phyloP scores from a whole-genome alignment of 192 early-diverging fungal species.

The Coemansia sp. region DNA sequence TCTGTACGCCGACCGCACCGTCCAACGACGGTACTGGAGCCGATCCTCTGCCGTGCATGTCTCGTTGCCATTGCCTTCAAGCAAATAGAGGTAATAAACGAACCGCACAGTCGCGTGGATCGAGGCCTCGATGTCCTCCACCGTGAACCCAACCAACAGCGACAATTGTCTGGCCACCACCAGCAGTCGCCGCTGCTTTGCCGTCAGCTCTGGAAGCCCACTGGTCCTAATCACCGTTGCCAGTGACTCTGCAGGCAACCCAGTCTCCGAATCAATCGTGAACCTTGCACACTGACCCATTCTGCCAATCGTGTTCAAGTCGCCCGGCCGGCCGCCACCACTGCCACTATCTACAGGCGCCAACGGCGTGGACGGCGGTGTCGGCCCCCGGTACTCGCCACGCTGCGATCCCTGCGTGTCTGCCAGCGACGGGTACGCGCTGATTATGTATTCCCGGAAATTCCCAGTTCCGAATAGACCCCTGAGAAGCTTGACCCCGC shows the following conservation, averaged over 20 bases:
- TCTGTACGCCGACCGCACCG: constrained; percentile 39
- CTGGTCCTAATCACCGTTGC: constrained; percentile 9
- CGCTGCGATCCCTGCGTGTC: constrained; percentile 14
- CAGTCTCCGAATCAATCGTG: constrained; percentile 9
- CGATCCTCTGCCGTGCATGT: not conserved
- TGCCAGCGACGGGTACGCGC: constrained; percentile 35
- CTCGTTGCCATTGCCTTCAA: constrained; percentile 3
- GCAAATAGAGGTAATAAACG: constrained; percentile 31
- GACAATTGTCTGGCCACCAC: constrained; percentile 14
- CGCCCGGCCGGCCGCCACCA: not conserved
- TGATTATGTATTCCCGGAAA: constrained; percentile 40
- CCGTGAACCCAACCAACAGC: constrained; percentile 17
- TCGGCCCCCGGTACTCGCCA: constrained; percentile 19
- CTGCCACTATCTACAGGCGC: not conserved
- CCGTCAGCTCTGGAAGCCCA: constrained; percentile 18
- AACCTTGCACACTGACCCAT: constrained; percentile 38
- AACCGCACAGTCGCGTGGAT: constrained; percentile 39
- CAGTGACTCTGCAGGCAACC: constrained; percentile 21
- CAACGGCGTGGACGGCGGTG: constrained; percentile 40
- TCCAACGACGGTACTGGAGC: constrained; percentile 32
- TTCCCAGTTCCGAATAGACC: constrained; percentile 39
- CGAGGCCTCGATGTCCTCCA: constrained; percentile 32
- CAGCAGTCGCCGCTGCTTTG: constrained; percentile 29
- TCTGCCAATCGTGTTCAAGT: not conserved
- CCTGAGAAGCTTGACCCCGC: constrained; percentile 18